Evolutionary conservation across 2,329 filamentous ascomycete genomes (phyloP).

Genomic region (Colletotrichum filicis): DNA sequence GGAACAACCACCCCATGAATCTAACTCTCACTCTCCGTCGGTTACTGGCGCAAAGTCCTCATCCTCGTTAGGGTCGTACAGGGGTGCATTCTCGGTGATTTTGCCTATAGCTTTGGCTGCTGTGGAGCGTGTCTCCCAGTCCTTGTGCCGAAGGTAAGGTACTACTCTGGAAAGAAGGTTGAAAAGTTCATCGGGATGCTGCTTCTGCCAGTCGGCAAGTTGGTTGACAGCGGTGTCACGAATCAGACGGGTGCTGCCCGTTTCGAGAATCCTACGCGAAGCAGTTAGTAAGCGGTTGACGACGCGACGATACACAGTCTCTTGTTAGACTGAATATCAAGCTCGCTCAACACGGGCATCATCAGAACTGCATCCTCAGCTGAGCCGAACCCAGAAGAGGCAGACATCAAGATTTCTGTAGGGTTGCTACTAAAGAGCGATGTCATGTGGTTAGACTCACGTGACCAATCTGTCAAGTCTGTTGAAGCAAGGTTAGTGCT

Average conservation of each 20-base stretch:
- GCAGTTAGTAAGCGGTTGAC: slow-evolving; percentile 23
- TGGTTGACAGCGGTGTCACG: slow-evolving; percentile 97
- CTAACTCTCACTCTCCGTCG: not conserved
- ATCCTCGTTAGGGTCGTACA: slow-evolving; percentile 87
- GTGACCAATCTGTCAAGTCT: slow-evolving; percentile 89
- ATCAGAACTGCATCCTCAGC: not conserved
- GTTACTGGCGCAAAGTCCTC: slow-evolving; percentile 60
- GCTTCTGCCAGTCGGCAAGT: slow-evolving; percentile 96
- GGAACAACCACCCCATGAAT: not conserved
- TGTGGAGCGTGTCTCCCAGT: slow-evolving; percentile 96
- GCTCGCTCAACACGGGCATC: not conserved
- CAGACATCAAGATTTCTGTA: not conserved
- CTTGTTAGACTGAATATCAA: not conserved
- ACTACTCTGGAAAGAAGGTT: slow-evolving; percentile 93
- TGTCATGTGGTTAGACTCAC: slow-evolving; percentile 65
- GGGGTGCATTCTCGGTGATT: slow-evolving; percentile 88
- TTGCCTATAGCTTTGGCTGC: slow-evolving; percentile 94
- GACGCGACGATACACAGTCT: not conserved
- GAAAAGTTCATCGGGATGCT: slow-evolving; percentile 97
- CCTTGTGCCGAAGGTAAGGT: slow-evolving; percentile 94
- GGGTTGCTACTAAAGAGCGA: not conserved
- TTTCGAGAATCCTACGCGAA: slow-evolving; percentile 85
- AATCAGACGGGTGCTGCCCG: slow-evolving; percentile 94
- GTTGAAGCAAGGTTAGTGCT: slow-evolving; percentile 44
- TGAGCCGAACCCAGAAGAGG: not conserved